A percentile compares a stretch with the other conserved stretches of the same genome.
These are phyloP conservation scores for Aegilops bicornis DNA, from an alignment of 176 grass and related monocot species.

Conservation along the genomic window DNA sequence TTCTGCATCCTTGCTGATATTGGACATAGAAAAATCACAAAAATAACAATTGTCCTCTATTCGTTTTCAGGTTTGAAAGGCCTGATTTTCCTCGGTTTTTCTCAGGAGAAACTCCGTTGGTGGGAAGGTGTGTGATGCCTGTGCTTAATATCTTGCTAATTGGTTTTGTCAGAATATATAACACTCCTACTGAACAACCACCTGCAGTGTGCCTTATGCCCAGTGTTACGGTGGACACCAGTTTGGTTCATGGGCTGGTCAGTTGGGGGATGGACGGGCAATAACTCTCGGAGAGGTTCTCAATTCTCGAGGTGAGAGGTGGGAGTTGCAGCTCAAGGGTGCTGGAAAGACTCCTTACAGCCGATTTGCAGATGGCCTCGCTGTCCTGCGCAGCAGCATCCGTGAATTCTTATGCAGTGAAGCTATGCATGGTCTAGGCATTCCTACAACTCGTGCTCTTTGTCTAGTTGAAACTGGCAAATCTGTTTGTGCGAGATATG, in stretches of 20 bases:
- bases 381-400: constrained; percentile 93
- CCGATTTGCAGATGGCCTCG: constrained; percentile 89
- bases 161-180: background rate
- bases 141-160: constrained; percentile 5
- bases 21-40: background rate
- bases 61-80: constrained; percentile 72
- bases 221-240: constrained; percentile 98
- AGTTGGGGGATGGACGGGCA: constrained; percentile 87
- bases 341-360: constrained; percentile 94
- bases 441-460: constrained; percentile 87
- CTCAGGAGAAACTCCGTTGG: constrained; percentile 76
- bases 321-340: constrained; percentile 97
- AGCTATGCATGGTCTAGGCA: constrained; percentile 92
- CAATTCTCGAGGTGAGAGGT: constrained; percentile 80
- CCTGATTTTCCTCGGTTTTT: constrained; percentile 80
- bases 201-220: constrained; percentile 73
- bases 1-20: background rate
- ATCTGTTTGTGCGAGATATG: constrained; percentile 88
- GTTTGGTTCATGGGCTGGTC: constrained; percentile 95
- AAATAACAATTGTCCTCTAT: constrained; percentile 2
- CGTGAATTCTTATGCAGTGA: constrained; percentile 97
- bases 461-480: constrained; percentile 91
- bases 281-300: constrained; percentile 88
- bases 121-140: constrained; percentile 64
- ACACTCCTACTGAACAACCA: constrained; percentile 21